These are phyloP conservation scores for Eudorina sp. DNA, from an alignment of 139 green algal species.

Conservation along the genomic window DNA sequence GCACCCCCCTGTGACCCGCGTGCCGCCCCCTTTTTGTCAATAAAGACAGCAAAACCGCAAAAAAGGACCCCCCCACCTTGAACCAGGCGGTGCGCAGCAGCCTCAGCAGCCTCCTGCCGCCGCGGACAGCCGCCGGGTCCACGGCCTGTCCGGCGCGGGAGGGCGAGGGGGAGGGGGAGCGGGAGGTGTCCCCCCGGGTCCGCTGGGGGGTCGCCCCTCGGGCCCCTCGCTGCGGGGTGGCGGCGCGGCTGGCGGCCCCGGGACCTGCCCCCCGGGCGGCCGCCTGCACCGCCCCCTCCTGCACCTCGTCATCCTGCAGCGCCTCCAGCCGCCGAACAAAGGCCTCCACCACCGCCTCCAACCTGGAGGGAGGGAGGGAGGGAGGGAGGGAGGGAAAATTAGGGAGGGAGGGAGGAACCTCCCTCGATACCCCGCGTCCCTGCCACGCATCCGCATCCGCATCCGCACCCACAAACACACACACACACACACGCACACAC, in stretches of 20 bases:
- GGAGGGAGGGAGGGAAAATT: neutral
- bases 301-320: slow-evolving; percentile 2
- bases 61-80: slow-evolving; percentile 29
- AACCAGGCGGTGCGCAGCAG: slow-evolving; percentile 33
- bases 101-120: slow-evolving; percentile 27
- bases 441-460: too few relatives aligned
- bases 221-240: neutral
- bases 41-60: too few relatives aligned
- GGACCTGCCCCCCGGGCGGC: neutral
- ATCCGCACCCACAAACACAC: too few relatives aligned
- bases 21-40: too few relatives aligned
- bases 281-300: neutral
- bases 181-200: neutral
- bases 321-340: neutral
- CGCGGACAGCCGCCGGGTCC: neutral
- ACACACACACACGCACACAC: too few relatives aligned
- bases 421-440: too few relatives aligned
- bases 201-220: neutral
- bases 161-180: neutral
- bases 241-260: neutral
- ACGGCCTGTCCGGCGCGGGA: neutral
- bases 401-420: neutral
- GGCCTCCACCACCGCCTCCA: neutral
- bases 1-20: too few relatives aligned
- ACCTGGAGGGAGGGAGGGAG: neutral